phyloP scores from a whole-genome alignment of 1,139 yeast genomes.

The Scheffersomyces illinoinensis region DNA sequence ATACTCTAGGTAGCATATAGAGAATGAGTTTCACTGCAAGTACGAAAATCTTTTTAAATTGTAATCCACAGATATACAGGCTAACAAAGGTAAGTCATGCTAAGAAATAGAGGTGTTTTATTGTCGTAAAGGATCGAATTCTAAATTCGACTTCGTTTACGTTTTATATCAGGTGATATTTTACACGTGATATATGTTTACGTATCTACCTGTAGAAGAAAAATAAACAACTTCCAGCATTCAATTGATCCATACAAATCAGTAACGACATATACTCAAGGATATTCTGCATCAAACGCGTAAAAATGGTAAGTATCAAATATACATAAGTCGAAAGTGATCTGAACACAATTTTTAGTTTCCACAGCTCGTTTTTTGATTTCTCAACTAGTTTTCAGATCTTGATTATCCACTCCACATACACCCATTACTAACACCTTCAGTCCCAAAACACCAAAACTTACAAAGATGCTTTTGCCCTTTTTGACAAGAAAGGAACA shows the following conservation, averaged over 20 bases:
- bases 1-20: neutral
- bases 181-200: neutral
- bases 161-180: neutral
- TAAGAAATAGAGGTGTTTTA: no score
- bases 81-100: neutral
- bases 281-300: neutral
- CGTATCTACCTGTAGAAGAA: neutral
- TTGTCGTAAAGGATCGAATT: neutral
- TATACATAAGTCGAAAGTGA: neutral
- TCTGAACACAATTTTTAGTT: neutral
- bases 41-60: no score
- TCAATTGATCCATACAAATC: neutral
- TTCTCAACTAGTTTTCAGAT: neutral
- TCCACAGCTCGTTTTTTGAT: constrained; percentile 1
- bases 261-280: neutral
- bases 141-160: neutral
- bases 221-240: neutral
- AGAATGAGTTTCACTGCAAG: neutral
- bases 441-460: constrained; percentile 62
- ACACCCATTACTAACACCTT: constrained; percentile 7
- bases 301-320: neutral
- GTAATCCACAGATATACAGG: neutral
- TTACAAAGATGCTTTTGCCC: constrained; percentile 94
- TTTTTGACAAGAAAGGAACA: constrained; percentile 94
- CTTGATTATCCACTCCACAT: neutral